Evolutionary conservation across 495 filamentous ascomycete species (phyloP), one percentile per base, ranked within the genome.

Genomic region (Aspergillus incahuasiensis): DNA sequence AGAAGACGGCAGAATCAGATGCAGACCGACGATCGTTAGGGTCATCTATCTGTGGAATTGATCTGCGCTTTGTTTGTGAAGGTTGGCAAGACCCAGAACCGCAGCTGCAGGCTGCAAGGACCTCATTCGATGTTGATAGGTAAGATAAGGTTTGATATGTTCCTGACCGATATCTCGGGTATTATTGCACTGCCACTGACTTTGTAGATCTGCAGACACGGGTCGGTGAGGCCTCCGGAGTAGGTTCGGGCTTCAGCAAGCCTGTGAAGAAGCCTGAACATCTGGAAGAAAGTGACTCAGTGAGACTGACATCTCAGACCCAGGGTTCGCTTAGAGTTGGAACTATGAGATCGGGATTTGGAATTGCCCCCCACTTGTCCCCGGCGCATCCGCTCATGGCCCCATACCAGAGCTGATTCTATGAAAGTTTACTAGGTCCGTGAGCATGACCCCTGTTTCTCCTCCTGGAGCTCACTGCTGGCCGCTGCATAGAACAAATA

Each of bases 81-180:
- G 32, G 13, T 2, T 35, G 32, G 32, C 12, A 11, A 35, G 13
- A 5, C 8, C 32, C 12, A 12, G 32, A 15, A 5, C 8, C 6
- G 13, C 32, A 11, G 32, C 32, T 28, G 25, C 25, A 28, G 25
- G 25, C 3, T 4, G 3, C 8, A 48, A 48, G 7, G 15, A 15
- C 32, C 32, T 25, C 11, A 48, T 22, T 21, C 18, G 22, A 49
- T 49, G 19, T 18, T 50, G 32, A 18, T 35, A 50, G 3, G 16
- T 50, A 12, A 21, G 48, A 50, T 50, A 50, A 50, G 48, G 48
- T 50, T 50, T 18, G 16, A 6, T 38, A 50, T 50, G 48, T 50
- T 30, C 32, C 32, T 35, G 9, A 50, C 32, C 8, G 19, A 19
- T 48, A 48, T 24, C 25, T 32, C 32, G 2, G 32, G 32, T 2